phyloP scores from a whole-genome alignment of 495 filamentous ascomycete genomes.

The Aspergillus baeticus region DNA sequence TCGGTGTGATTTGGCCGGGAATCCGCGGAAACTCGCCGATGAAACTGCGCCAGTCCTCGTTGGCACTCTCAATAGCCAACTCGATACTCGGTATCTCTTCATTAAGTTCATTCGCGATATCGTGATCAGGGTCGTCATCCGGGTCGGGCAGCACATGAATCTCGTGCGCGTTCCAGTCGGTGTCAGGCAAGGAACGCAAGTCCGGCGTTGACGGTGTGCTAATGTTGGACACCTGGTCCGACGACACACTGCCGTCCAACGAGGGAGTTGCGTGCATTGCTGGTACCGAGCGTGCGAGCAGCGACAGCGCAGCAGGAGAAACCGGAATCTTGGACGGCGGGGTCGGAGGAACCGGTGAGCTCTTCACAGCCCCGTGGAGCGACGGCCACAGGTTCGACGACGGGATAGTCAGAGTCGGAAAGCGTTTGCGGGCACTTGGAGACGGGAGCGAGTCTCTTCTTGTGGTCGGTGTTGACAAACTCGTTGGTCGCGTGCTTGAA shows the following conservation, averaged over 20 bases:
- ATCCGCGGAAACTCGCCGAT: slow-evolving; percentile 39
- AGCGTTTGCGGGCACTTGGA: slow-evolving; percentile 45
- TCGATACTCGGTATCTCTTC: slow-evolving; percentile 31
- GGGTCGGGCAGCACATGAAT: slow-evolving; percentile 34
- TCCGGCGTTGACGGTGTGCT: slow-evolving; percentile 82
- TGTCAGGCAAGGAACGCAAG: slow-evolving; percentile 55
- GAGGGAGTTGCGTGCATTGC: slow-evolving; percentile 79
- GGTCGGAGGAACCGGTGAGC: slow-evolving; percentile 72
- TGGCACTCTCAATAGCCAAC: slow-evolving; percentile 33
- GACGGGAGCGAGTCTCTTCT: slow-evolving; percentile 37
- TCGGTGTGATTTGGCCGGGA: slow-evolving; percentile 23
- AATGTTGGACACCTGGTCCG: slow-evolving; percentile 76
- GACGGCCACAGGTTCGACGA: slow-evolving; percentile 57
- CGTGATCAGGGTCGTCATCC: slow-evolving; percentile 14
- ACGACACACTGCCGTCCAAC: slow-evolving; percentile 81
- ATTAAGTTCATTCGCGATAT: slow-evolving; percentile 6
- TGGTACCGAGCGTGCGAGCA: slow-evolving; percentile 66
- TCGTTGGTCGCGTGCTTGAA: slow-evolving; percentile 41
- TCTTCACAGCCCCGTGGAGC: slow-evolving; percentile 50
- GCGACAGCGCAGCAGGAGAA: slow-evolving; percentile 68
- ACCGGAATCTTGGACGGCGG: slow-evolving; percentile 74
- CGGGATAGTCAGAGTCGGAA: slow-evolving; percentile 75
- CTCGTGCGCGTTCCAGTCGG: slow-evolving; percentile 38
- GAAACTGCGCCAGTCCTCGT: slow-evolving; percentile 41
- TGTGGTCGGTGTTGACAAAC: slow-evolving; percentile 38